phyloP scores from a whole-genome alignment of 345 rosid species.

The Pugionium dolabratum region DNA sequence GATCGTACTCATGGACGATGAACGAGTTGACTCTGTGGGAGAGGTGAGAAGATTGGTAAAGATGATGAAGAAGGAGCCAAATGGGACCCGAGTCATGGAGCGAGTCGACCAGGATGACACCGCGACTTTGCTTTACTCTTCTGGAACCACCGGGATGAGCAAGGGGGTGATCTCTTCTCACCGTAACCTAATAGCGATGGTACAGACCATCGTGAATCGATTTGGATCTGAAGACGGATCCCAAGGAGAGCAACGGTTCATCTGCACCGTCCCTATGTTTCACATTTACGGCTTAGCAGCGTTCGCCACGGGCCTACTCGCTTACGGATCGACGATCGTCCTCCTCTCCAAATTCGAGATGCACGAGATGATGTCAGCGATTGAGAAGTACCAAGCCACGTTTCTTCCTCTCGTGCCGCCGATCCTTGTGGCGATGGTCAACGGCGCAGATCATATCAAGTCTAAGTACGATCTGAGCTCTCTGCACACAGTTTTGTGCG shows the following conservation, averaged over 20 bases:
- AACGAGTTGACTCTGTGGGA: not conserved
- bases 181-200: constrained; percentile 63
- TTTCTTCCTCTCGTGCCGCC: constrained; percentile 85
- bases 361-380: constrained; percentile 71
- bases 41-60: constrained; percentile 44
- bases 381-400: constrained; percentile 60
- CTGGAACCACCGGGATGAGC: constrained; percentile 89
- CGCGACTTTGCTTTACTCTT: constrained; percentile 92
- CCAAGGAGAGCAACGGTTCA: constrained; percentile 51
- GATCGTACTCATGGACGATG: constrained; percentile 59
- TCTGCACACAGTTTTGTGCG: constrained; percentile 53
- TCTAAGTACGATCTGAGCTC: constrained; percentile 67
- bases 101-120: constrained; percentile 77
- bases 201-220: constrained; percentile 32
- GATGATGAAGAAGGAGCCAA: constrained; percentile 51
- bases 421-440: constrained; percentile 66
- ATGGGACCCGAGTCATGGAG: constrained; percentile 50
- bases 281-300: constrained; percentile 86
- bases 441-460: constrained; percentile 53
- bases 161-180: constrained; percentile 90
- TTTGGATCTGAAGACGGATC: constrained; percentile 53
- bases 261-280: constrained; percentile 96
- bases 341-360: constrained; percentile 79
- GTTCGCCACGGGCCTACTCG: constrained; percentile 72
- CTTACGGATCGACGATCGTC: constrained; percentile 69